A percentile compares a stretch with the other conserved stretches of the same genome.
phyloP scores from a whole-genome alignment of 2,329 filamentous ascomycete genomes.

The Leptographium radiaticola region DNA sequence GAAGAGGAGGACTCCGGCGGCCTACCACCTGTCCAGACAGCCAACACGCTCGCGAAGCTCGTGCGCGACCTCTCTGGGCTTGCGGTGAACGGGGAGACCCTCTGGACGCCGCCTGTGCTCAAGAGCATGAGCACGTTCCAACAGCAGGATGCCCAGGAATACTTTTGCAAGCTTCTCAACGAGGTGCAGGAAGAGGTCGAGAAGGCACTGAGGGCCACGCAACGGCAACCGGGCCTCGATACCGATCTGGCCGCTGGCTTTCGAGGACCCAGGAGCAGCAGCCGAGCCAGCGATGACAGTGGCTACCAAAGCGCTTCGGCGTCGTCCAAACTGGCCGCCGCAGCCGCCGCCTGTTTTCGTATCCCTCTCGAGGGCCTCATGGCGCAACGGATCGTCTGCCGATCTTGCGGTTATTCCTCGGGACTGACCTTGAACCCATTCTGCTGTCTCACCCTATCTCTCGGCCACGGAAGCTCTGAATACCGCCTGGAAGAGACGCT shows the following conservation, averaged over 20 bases:
- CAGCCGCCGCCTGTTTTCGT: conserved; percentile 26
- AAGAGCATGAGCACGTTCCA: conserved; percentile 93
- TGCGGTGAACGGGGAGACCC: conserved; percentile 56
- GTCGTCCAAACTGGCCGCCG: conserved; percentile 22
- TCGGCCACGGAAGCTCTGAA: conserved; percentile 46
- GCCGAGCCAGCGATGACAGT: conserved; percentile 43
- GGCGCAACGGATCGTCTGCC: conserved; percentile 81
- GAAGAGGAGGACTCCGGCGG: conserved; percentile 17
- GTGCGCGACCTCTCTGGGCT: conserved; percentile 58
- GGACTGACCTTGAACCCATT: conserved; percentile 85
- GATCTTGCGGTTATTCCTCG: conserved; percentile 73
- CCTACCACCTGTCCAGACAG: conserved; percentile 21
- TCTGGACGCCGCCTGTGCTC: conserved; percentile 71
- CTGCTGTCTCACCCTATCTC: conserved; percentile 79
- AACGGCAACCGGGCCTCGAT: conserved; percentile 27
- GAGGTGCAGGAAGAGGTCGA: conserved; percentile 68
- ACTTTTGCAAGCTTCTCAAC: conserved; percentile 81
- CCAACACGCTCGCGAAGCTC: conserved; percentile 45
- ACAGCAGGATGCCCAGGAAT: conserved; percentile 96
- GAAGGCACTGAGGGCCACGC: conserved; percentile 27
- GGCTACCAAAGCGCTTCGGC: conserved; percentile 37
- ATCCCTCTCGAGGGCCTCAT: conserved; percentile 82
- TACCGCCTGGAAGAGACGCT: conserved; percentile 69
- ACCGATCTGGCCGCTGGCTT: conserved; percentile 13
- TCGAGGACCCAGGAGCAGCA: conserved; percentile 17